A percentile compares a stretch with the other conserved stretches of the same genome.
Conservation (phyloP, 2,329 filamentous ascomycete species). For the Fusarium agapanthi region DNA sequence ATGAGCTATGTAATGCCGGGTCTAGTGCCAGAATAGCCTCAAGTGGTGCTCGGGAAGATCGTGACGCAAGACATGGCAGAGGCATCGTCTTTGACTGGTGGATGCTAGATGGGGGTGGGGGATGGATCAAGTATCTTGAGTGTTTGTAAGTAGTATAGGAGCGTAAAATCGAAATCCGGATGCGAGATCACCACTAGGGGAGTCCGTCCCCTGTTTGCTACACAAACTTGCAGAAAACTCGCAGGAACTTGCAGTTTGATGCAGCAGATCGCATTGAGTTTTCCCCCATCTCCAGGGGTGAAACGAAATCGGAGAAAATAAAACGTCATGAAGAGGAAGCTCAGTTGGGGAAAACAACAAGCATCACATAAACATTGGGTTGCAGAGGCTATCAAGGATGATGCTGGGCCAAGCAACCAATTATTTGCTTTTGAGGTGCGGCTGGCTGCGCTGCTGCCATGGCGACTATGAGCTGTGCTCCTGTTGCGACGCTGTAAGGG, state of each 20-base stretch:
- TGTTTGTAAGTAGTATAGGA: neutral
- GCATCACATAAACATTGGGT: conserved; percentile 33
- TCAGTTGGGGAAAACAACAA: conserved; percentile 36
- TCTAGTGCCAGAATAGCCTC: conserved; percentile 41
- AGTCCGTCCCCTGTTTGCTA: neutral
- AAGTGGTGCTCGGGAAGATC: conserved; percentile 42
- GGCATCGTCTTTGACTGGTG: conserved; percentile 29
- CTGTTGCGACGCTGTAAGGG: conserved; percentile 30
- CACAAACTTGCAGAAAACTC: neutral
- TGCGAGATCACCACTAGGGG: conserved; percentile 1
- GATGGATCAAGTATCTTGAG: conserved; percentile 10
- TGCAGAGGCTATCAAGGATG: conserved; percentile 34
- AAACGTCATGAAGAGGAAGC: conserved; percentile 34
- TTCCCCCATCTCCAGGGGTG: conserved; percentile 31
- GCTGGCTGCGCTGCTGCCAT: conserved; percentile 44
- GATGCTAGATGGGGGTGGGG: conserved; percentile 22
- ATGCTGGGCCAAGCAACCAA: conserved; percentile 40
- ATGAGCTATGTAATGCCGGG: conserved; percentile 20
- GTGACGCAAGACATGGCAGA: conserved; percentile 42
- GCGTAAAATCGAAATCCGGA: neutral
- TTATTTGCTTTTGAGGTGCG: conserved; percentile 27
- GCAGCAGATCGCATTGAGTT: neutral
- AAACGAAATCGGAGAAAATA: conserved; percentile 16
- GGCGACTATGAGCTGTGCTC: conserved; percentile 41
- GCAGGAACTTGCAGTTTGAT: neutral